Conservation (phyloP, 2,329 filamentous ascomycete species). For the Colletotrichum theobromicola region DNA sequence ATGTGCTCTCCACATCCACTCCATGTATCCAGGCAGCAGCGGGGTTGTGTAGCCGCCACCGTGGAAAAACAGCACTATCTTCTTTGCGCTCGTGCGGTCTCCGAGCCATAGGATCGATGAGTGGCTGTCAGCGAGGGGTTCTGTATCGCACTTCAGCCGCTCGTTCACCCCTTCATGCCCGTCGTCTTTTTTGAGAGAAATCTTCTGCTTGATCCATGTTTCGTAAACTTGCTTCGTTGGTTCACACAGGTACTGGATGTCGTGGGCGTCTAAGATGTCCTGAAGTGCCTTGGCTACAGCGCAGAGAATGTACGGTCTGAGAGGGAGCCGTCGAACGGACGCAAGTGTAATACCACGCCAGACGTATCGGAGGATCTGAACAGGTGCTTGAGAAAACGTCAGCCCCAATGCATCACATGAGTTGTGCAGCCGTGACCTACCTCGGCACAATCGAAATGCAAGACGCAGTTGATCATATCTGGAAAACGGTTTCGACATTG, state of each 20-base stretch:
- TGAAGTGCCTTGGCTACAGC: background rate
- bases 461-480: too few species aligned
- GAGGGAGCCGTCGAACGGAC: background rate
- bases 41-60: constrained; percentile 32
- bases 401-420: too few species aligned
- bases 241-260: constrained; percentile 12
- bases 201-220: background rate
- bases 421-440: too few species aligned
- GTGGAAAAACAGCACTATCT: constrained; percentile 33
- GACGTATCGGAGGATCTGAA: too few species aligned
- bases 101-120: constrained; percentile 29
- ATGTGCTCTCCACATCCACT: constrained; percentile 31
- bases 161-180: background rate
- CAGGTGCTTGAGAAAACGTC: too few species aligned
- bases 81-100: constrained; percentile 27
- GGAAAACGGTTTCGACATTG: too few species aligned
- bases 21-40: constrained; percentile 25
- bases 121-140: constrained; percentile 2
- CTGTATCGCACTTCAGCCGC: constrained; percentile 4
- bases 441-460: too few species aligned
- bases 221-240: constrained; percentile 2
- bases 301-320: background rate
- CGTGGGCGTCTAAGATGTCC: background rate
- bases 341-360: too few species aligned
- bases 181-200: background rate